Percentiles rank a stretch among this genome's conserved stretches.
These are phyloP conservation scores for Suhomyces xylopsoci DNA, from an alignment of 805 yeast genomes.

Conservation along the genomic window DNA sequence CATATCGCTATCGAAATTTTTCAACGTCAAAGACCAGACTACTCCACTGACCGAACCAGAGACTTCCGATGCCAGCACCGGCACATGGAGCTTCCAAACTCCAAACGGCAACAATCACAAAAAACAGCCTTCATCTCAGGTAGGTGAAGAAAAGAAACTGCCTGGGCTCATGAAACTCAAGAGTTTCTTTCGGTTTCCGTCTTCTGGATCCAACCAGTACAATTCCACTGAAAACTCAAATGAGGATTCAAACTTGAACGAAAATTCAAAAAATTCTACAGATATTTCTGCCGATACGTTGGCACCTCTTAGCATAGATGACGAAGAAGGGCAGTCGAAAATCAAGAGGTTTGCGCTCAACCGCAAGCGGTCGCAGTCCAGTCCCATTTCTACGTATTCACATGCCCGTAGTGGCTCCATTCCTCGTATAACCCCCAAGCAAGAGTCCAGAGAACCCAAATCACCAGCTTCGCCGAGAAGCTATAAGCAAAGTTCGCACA, in stretches of 20 bases:
- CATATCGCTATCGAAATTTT: conserved; percentile 25
- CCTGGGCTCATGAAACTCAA: conserved; percentile 27
- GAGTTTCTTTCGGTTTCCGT: conserved; percentile 23
- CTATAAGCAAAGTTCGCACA: conserved; percentile 8
- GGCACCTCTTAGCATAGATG: not conserved
- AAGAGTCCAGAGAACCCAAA: not conserved
- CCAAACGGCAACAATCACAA: not conserved
- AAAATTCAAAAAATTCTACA: not conserved
- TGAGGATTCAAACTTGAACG: not conserved
- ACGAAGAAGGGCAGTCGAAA: not conserved
- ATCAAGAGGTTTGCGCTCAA: conserved; percentile 4
- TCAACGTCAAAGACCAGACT: conserved; percentile 21
- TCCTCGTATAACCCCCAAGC: not conserved
- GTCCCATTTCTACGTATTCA: conserved; percentile 1
- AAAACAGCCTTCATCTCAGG: conserved; percentile 3
- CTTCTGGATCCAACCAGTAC: not conserved
- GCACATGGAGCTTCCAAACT: not conserved
- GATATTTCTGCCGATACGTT: not conserved
- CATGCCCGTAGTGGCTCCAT: conserved; percentile 1
- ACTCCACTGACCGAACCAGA: not conserved
- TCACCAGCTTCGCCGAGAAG: not conserved
- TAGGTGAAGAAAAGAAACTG: conserved; percentile 11
- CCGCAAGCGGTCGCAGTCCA: conserved; percentile 10
- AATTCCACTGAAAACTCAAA: not conserved
- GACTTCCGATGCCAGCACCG: not conserved